Evolutionary conservation across 177 flowering plant genomes (phyloP).

Genomic region (Vitis hybrid): DNA sequence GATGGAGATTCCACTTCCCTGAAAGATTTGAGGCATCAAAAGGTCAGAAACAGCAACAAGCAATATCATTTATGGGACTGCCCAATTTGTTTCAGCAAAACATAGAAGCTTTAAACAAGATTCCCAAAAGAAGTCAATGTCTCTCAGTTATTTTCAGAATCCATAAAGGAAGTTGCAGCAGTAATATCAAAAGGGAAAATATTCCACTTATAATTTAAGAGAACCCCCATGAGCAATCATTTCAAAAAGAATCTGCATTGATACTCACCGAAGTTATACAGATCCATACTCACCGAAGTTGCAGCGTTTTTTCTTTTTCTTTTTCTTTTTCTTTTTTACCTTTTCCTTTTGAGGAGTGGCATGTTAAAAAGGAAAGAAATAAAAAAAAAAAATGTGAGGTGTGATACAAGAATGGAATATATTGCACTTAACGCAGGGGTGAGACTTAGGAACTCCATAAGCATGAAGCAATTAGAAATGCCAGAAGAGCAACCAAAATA

Average conservation of each 20-base stretch:
- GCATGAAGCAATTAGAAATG: background rate
- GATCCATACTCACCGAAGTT: background rate
- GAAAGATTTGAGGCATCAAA: conserved; percentile 14
- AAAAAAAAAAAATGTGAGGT: background rate
- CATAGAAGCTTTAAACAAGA: background rate
- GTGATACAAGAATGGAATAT: background rate
- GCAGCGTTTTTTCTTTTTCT: background rate
- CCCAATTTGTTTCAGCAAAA: background rate
- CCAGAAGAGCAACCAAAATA: background rate
- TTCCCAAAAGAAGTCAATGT: background rate
- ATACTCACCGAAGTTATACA: background rate
- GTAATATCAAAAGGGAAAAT: background rate
- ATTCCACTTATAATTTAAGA: background rate
- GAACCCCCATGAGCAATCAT: background rate
- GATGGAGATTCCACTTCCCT: conserved; percentile 41
- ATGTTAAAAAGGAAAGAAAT: background rate
- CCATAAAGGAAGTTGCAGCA: background rate
- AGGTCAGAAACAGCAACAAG: conserved; percentile 15
- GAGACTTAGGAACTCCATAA: background rate
- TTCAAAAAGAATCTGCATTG: background rate
- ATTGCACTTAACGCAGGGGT: background rate
- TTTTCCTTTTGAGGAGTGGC: no score
- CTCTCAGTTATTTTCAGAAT: background rate
- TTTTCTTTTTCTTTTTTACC: no score
- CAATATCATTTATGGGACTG: background rate